Evolutionary conservation across 495 filamentous ascomycete species (phyloP).

Genomic region (Penicillium paxilli): DNA sequence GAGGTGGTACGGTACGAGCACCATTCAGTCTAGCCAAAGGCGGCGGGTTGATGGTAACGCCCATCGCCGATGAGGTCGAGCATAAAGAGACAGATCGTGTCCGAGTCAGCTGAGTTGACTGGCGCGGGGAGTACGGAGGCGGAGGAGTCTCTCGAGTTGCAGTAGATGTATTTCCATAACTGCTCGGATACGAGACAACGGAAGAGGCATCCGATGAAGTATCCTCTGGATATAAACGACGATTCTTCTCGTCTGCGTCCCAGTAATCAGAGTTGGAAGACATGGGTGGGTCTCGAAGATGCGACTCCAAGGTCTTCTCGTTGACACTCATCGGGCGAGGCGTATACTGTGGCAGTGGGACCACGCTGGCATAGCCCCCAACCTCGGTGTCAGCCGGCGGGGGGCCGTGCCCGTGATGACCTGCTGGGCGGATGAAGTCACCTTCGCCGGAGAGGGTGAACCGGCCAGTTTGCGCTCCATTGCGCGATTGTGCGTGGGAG

Average conservation of each 20-base stretch:
- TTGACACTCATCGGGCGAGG: conserved; percentile 40
- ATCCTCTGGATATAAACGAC: conserved; percentile 32
- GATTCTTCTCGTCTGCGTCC: conserved; percentile 35
- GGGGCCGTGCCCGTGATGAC: conserved; percentile 13
- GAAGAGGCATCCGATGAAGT: conserved; percentile 41
- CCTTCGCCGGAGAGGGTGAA: conserved; percentile 21
- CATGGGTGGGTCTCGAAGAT: conserved; percentile 38
- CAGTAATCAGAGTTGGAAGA: conserved; percentile 22
- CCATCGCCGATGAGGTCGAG: conserved; percentile 33
- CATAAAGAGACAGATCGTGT: conserved; percentile 39
- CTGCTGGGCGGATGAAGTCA: conserved; percentile 20
- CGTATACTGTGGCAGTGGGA: conserved; percentile 45
- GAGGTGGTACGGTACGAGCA: conserved; percentile 22
- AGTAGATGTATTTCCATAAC: conserved; percentile 49
- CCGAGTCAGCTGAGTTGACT: conserved; percentile 26
- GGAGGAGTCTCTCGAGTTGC: conserved; percentile 48
- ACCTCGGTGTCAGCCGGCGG: conserved; percentile 23
- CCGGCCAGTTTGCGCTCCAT: conserved; percentile 53
- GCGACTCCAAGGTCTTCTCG: conserved; percentile 44
- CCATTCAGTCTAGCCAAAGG: conserved; percentile 30
- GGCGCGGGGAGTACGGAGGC: conserved; percentile 43
- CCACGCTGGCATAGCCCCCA: conserved; percentile 34
- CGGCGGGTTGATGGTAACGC: conserved; percentile 22
- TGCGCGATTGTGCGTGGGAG: conserved; percentile 3
- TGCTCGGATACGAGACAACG: conserved; percentile 46